Evolutionary conservation across 495 filamentous ascomycete species (phyloP), one percentile per base, ranked within the genome.

Genomic region (Talaromyces adpressus): DNA sequence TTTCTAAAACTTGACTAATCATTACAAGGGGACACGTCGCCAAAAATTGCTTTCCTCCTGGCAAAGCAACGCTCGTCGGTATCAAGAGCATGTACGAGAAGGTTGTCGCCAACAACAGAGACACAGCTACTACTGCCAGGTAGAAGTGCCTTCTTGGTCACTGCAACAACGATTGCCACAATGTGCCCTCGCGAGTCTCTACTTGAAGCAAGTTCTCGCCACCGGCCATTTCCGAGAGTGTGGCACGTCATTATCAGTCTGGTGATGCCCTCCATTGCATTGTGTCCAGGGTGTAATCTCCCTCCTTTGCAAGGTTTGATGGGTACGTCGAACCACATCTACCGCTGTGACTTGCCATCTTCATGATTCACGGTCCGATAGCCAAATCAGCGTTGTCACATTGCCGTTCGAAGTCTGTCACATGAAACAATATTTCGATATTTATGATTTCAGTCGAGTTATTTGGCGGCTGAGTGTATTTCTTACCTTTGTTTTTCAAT

Each of bases 81-180:
- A 25, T 62, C 8, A 62, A 75, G 56, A 73, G 73, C 64, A 82
- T 84, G 79, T 84, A 79, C 63, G 68, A 77, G 49, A 81, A 79
- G 47, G 60, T 62, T 23, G 41, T 62, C 12, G 60, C 41, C 22
- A 51, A 62, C 9, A 62, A 62, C 27, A 52, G 41, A 53, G 45
- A 62, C 29, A 62, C 60, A 12, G 45, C 60, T 18, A 52, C 60
- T 25, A 53, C 41, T 51, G 60, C 60, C 60, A 62, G 60, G 30
- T 62, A 62, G 60, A 16, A 20, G 29, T 12, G 14, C 12, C 7
- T 34, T 14, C 16, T 58, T n/a, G 3, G 14, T 14, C 9, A n/a
- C 12, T n/a, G n/a, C 27, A 12, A 14, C 7, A 56, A 27, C 3
- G 22, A 56, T 12, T 56, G 11, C 12, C 23, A 9, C 52, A 29